Base-by-base conservation (phyloP, 768 basidiomycete genomes). In the Dacryopinax primogenitus region DNA sequence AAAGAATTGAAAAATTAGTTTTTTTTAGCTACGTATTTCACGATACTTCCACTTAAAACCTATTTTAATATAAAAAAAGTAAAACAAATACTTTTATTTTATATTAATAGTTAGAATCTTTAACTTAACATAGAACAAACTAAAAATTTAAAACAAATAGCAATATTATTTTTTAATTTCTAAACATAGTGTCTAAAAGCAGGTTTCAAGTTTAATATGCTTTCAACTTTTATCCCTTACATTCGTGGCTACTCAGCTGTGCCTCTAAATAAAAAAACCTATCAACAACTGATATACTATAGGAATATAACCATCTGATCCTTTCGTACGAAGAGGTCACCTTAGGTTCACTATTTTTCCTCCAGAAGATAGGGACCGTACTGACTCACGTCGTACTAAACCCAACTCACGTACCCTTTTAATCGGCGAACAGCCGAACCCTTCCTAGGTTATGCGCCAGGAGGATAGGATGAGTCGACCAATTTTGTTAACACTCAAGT, bases 251-350 rank as follows among this genome's bases (percentile, higher is more conserved):
- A 69, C 70, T 67, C 70, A 67, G 67, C 70, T 64, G 47, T 70
- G 69, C 67, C 64, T 62, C 66, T 64, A 64, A 45, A 34, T 33
- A 21, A 21, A 41, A 51, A 62, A 62, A 16, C 47, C 63, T 62
- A 58, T 62, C 39, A 69, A 70, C 69, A 70, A 69, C 67, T 67
- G 70, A 67, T 70, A 65, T 67, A 70, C 70, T 69, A 70, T 67
- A 68, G 68, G 66, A 69, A 67, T 65, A 69, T 65, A 39, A 65
- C 61, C 64, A 34, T 41, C 62, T 63, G 65, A 65, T 68, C 67
- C 67, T 70, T 68, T 68, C 67, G 67, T 70, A 70, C 67, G 68
- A 68, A 65, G 58, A 62, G 66, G 66, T 62, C 37, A 65, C 58
- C 64, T 67, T 63, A 62, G 37, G 39, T 69, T 66, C 64, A 66